Percentiles rank a stretch among this genome's conserved stretches.
Conservation (phyloP, 2,329 filamentous ascomycete genomes). For the Penicillium capsulatum region DNA sequence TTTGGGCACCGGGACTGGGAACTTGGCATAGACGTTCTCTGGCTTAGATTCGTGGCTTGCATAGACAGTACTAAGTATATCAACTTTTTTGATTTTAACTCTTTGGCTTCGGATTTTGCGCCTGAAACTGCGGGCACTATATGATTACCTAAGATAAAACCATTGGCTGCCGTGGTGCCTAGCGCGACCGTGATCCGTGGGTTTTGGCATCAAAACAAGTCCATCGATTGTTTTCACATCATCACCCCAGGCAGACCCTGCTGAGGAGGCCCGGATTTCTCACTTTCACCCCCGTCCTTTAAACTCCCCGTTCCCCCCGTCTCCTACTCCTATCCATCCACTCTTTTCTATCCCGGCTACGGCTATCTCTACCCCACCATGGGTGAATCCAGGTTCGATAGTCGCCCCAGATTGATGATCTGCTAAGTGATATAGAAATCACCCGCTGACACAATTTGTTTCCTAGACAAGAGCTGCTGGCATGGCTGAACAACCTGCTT, state of each 20-base stretch:
- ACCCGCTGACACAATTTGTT: constrained; percentile 10
- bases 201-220: constrained; percentile 58
- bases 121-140: no score
- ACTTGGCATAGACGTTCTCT: neutral
- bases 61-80: no score
- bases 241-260: constrained; percentile 18
- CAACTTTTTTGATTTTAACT: no score
- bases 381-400: constrained; percentile 60
- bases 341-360: constrained; percentile 8
- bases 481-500: constrained; percentile 95
- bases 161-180: constrained; percentile 17
- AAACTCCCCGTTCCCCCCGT: constrained; percentile 5
- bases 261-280: constrained; percentile 14
- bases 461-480: constrained; percentile 84
- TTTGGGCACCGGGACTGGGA: constrained; percentile 1
- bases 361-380: constrained; percentile 45
- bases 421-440: no score
- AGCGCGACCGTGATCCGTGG: constrained; percentile 25
- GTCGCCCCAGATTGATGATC: no score
- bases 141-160: no score
- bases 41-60: no score
- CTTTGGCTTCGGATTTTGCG: no score
- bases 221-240: constrained; percentile 55
- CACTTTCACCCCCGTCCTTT: constrained; percentile 4
- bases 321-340: constrained; percentile 4